Percentiles rank a stretch among this genome's conserved stretches.
Conservation (phyloP, 2,329 filamentous ascomycete species). For the Diaporthe helianthi region DNA sequence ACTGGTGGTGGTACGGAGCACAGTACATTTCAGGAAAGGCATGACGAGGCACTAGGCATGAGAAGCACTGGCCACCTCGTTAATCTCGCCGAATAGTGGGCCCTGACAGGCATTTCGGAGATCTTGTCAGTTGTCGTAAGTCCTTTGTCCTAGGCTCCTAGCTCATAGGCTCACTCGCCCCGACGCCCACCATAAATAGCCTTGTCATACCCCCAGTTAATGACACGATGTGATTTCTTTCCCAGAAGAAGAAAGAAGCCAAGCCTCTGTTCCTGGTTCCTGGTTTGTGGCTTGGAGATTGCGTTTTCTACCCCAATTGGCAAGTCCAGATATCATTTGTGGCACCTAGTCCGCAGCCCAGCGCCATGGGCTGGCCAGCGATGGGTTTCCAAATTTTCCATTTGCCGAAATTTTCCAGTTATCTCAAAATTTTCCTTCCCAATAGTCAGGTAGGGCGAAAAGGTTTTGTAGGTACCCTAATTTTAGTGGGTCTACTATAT, state of each 20-base stretch:
- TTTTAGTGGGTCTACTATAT: too few relatives aligned
- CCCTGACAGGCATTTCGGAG: slow-evolving; percentile 2
- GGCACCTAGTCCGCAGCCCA: slow-evolving; percentile 16
- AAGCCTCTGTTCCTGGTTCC: slow-evolving; percentile 13
- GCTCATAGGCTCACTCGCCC: background rate
- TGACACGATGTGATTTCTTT: background rate
- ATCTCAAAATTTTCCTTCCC: too few relatives aligned
- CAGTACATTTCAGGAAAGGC: background rate
- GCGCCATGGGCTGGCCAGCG: slow-evolving; percentile 15
- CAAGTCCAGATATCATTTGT: too few relatives aligned
- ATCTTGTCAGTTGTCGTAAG: background rate
- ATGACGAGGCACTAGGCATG: background rate
- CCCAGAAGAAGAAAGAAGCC: background rate
- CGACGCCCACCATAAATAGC: background rate
- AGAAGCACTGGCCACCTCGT: slow-evolving; percentile 17
- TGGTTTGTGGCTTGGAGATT: background rate
- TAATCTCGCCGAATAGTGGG: slow-evolving; percentile 13
- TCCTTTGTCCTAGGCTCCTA: background rate
- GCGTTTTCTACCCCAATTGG: background rate
- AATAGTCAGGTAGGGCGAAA: too few relatives aligned
- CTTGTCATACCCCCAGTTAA: background rate
- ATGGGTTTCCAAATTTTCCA: too few relatives aligned
- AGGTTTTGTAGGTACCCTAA: too few relatives aligned
- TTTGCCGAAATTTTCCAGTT: too few relatives aligned
- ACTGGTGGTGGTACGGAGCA: background rate